Base-by-base conservation (phyloP, 176 grass and related monocot species). In the Tuctoria greenei region DNA sequence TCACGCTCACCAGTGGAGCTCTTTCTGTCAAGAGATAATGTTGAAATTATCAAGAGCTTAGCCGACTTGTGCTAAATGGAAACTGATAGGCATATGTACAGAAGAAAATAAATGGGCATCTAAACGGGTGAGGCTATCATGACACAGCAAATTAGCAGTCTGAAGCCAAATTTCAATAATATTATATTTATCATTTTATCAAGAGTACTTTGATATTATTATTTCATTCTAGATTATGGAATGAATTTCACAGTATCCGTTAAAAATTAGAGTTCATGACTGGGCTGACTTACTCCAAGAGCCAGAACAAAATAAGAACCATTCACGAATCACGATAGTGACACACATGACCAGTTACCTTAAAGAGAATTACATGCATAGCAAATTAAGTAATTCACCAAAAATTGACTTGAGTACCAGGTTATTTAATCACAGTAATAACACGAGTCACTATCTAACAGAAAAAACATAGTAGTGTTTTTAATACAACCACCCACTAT, bases 1-100 rank as follows among this genome's bases (percentile, higher is more conserved):
- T 95, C 85, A 40, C 55, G 76, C 54, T 81, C 83, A 31, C 81
- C 92, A 73, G 65, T 82, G 55, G 75, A 82, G 63, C 35, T 81
- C 85, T 92, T 95, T 66, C 96, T 99, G 71, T 65, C 14, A 70
- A 8, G 52, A 50, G 79, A 83, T 7, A 54, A 56, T 38, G 38
- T 67, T 54, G 7, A 84, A 71, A 75, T 75, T 70, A n/a, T 64
- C 50, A 58, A 82, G 24, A 71, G 40, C 43, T 46, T 17, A 79
- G 49, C 46, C 31, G 62, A 24, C 39, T 17, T 31, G 31, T 75
- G 31, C 47, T 50, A 36, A 70, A 82, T 59, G 61, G 51, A 71
- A 74, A 55, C 28, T 61, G 27, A 69, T 69, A 50, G 25, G 34
- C 52, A 78, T 70, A 31, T 31, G 31, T 31, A 59, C 21, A 70